Evolutionary conservation across 2,329 filamentous ascomycete species (phyloP), one percentile per base, ranked within the genome.

Genomic region (Exophiala alcalophila): DNA sequence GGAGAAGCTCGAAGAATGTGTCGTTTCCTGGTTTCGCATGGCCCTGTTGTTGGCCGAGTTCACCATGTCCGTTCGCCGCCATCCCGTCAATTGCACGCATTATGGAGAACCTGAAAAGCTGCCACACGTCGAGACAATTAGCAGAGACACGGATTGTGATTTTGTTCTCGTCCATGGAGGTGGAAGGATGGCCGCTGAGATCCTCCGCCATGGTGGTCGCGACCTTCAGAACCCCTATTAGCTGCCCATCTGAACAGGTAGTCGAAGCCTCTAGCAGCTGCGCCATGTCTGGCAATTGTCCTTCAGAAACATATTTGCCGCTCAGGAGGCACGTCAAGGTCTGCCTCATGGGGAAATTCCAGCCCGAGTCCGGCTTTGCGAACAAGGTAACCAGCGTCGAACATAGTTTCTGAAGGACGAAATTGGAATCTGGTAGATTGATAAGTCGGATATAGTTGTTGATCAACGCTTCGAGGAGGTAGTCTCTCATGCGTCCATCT

Each of bases 381-480:
- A 71, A 72, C 33, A 71, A 64, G 3, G 68, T 62, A 19, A 66
- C 63, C 25, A 73, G 53, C 31, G 65, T 67, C 11, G 67, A 64
- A 29, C 66, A 63, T 21, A 73, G 50, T 57, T 84, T 55, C 57
- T 72, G 41, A 61, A 73, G 34, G 45, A 73, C 56, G 52, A 72
- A 49, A 39, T 57, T 49, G 18, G 56, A 59, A 50, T 71, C 68
- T 11, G 59, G 58, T 7, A 57, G 52, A 34, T 61, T 62, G 14
- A 68, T 61, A 19, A 71, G 52, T n/a, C 60, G 49, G 9, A 70
- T 60, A 49, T 69, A 71, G 49, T 64, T 63, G 32, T 63, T 60
- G 10, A 71, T 57, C n/a, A 73, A 57, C 14, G 63, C 64, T 15
- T 61, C 59, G 25, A 70, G 56, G 8, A 72, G 59, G 40, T 65